phyloP scores from a whole-genome alignment of 2,329 filamentous ascomycete species.

The Clonostachys solani region DNA sequence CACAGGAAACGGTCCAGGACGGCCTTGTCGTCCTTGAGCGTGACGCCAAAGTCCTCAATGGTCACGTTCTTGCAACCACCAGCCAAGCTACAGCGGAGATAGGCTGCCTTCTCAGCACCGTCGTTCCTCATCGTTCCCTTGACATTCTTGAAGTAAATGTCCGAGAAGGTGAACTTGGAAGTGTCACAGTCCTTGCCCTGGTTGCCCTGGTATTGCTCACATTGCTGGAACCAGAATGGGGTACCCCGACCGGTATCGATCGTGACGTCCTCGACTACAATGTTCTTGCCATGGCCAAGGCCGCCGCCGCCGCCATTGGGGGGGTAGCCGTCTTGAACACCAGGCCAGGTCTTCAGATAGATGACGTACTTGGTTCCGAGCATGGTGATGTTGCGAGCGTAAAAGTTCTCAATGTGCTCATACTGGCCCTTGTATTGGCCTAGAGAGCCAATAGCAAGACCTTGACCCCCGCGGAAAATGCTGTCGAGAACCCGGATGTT shows the following conservation, averaged over 20 bases:
- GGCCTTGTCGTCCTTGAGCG: constrained; percentile 5
- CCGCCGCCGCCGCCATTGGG: constrained; percentile 57
- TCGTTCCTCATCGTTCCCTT: constrained; percentile 16
- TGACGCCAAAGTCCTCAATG: constrained; percentile 15
- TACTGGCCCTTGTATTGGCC: constrained; percentile 45
- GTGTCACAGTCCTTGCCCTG: constrained; percentile 25
- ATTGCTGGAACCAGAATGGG: constrained; percentile 27
- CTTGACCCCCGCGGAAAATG: constrained; percentile 42
- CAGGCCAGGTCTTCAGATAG: constrained; percentile 59
- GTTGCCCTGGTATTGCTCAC: constrained; percentile 25
- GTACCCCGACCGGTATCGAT: constrained; percentile 16
- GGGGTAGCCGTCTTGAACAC: constrained; percentile 40
- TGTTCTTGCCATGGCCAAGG: constrained; percentile 30
- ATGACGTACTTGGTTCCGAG: constrained; percentile 39
- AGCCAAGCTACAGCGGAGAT: constrained; percentile 21
- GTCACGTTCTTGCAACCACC: constrained; percentile 22
- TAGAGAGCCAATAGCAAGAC: constrained; percentile 53
- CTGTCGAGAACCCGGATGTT: constrained; percentile 46
- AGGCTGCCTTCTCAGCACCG: constrained; percentile 14
- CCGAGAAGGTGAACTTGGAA: constrained; percentile 19
- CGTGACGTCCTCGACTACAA: constrained; percentile 21
- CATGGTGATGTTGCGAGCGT: constrained; percentile 39
- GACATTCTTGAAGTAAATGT: constrained; percentile 18
- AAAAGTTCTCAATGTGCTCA: constrained; percentile 45
- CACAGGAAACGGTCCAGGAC: constrained; percentile 16